These are phyloP conservation scores for Penicillium fuscoglaucum DNA, from an alignment of 2,329 filamentous ascomycete genomes.

Conservation along the genomic window DNA sequence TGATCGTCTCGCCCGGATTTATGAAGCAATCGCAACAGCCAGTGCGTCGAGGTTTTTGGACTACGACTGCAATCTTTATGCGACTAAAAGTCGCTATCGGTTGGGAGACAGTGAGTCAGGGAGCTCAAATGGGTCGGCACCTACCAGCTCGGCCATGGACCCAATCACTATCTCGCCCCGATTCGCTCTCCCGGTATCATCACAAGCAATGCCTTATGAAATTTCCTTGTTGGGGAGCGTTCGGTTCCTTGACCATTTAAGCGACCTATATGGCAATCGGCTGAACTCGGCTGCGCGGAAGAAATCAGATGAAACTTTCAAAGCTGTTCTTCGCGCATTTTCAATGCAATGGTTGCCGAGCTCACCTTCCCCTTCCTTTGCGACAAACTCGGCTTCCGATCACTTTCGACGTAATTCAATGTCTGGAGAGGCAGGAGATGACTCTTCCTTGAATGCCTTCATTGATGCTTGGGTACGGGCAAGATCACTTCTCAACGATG, in stretches of 20 bases:
- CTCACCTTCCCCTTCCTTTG: neutral
- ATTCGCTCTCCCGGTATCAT: neutral
- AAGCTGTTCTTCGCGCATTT: constrained; percentile 21
- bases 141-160: neutral
- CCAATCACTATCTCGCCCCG: neutral
- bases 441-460: constrained; percentile 12
- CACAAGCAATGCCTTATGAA: neutral
- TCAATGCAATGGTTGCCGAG: constrained; percentile 24
- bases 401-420: neutral
- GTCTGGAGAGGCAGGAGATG: neutral
- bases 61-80: constrained; percentile 24
- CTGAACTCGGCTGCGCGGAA: constrained; percentile 10
- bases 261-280: constrained; percentile 24
- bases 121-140: neutral
- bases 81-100: constrained; percentile 17
- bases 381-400: no score
- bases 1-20: constrained; percentile 19
- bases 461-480: constrained; percentile 22
- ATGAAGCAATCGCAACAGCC: constrained; percentile 22
- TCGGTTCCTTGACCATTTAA: constrained; percentile 28
- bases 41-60: constrained; percentile 22
- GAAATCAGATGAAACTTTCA: constrained; percentile 22
- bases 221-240: constrained; percentile 23
- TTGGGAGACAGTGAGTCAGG: constrained; percentile 9
- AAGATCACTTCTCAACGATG: constrained; percentile 9